These are phyloP conservation scores for Liriodendron chinense DNA, from an alignment of 164 flowering plant genomes.

Conservation along the genomic window DNA sequence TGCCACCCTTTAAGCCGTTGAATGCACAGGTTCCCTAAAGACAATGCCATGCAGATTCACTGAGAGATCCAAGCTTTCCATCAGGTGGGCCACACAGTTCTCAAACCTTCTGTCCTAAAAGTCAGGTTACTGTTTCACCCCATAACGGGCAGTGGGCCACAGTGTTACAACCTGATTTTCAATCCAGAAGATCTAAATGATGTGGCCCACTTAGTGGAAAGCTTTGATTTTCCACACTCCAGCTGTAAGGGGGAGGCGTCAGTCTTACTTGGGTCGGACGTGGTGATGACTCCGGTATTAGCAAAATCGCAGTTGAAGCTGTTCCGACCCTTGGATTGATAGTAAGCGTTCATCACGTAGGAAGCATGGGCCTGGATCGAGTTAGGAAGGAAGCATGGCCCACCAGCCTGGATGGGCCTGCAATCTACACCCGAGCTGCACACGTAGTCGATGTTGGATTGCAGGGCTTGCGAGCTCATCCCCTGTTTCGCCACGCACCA, in stretches of 20 bases:
- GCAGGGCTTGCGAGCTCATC: not conserved
- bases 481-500: conserved; percentile 6
- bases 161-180: no score
- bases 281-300: conserved; percentile 46
- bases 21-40: no score
- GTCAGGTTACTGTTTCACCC: no score
- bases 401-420: not conserved
- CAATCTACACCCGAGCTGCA: conserved; percentile 8
- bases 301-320: conserved; percentile 60
- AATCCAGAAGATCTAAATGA: no score
- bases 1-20: no score
- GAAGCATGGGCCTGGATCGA: conserved; percentile 3
- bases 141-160: no score
- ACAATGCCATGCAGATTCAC: no score
- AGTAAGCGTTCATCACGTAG: conserved; percentile 7
- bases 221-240: no score
- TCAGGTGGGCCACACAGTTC: no score
- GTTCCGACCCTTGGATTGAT: conserved; percentile 39
- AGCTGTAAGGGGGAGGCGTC: not conserved
- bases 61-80: no score
- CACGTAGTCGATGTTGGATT: not conserved
- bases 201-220: no score
- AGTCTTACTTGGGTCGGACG: conserved; percentile 60
- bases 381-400: conserved; percentile 9
- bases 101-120: no score